phyloP scores from a whole-genome alignment of 164 flowering plant species.

The Kalanchoe fedtschenkoi region DNA sequence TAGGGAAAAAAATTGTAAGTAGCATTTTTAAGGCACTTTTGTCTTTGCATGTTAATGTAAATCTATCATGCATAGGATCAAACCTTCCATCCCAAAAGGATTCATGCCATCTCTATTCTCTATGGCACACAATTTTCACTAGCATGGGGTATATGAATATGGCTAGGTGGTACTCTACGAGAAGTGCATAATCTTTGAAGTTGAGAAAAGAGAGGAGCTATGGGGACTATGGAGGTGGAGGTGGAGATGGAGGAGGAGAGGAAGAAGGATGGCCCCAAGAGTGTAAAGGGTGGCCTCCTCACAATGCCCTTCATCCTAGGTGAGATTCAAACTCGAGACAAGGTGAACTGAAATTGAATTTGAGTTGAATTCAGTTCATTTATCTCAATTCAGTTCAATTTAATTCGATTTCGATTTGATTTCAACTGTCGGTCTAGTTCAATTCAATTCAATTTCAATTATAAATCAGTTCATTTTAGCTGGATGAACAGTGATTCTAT shows the following conservation, averaged over 20 bases:
- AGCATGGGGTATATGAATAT: background rate
- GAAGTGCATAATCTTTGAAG: background rate
- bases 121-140: too few species aligned
- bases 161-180: background rate
- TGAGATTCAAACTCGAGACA: background rate
- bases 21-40: too few species aligned
- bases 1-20: too few species aligned
- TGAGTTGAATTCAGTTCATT: background rate
- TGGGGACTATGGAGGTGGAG: background rate
- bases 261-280: background rate
- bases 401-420: background rate
- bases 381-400: too few species aligned
- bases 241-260: background rate
- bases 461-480: too few species aligned
- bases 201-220: background rate
- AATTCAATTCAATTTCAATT: too few species aligned
- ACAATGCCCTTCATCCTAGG: slow-evolving; percentile 8
- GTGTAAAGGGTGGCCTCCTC: background rate
- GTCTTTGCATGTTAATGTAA: too few species aligned
- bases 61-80: too few species aligned
- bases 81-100: too few species aligned
- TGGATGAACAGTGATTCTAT: too few species aligned
- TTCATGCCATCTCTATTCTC: too few species aligned
- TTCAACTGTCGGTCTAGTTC: too few species aligned
- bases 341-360: background rate